Percentiles rank a stretch among this genome's conserved stretches.
phyloP scores from a whole-genome alignment of 768 basidiomycete genomes.

The Phaffia tasmanica region DNA sequence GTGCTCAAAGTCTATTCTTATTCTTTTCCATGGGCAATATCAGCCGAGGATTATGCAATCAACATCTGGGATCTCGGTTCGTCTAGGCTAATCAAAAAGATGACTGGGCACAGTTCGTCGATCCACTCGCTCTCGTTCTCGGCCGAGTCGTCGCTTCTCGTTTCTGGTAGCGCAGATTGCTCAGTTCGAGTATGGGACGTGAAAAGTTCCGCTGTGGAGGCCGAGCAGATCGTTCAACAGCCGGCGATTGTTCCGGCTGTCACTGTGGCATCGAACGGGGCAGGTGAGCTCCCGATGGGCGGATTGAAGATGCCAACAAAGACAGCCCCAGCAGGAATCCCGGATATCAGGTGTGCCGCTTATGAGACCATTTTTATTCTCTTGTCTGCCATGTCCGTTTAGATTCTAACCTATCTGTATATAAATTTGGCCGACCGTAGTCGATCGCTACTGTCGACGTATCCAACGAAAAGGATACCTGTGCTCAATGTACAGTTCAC shows the following conservation, averaged over 20 bases:
- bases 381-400: neutral
- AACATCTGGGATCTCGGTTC: constrained; percentile 94
- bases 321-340: neutral
- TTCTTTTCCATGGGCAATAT: neutral
- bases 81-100: constrained; percentile 89
- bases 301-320: neutral
- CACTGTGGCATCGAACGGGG: neutral
- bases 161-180: constrained; percentile 87
- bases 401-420: neutral
- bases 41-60: constrained; percentile 82
- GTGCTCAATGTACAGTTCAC: constrained; percentile 88
- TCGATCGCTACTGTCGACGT: constrained; percentile 73
- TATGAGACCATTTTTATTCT: neutral
- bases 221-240: constrained; percentile 28
- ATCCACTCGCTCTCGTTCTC: constrained; percentile 86
- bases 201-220: constrained; percentile 58
- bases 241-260: constrained; percentile 1
- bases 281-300: constrained; percentile 15
- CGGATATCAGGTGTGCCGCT: constrained; percentile 11
- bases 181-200: constrained; percentile 99
- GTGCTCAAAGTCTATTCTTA: neutral
- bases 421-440: constrained; percentile 40
- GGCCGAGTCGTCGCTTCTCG: constrained; percentile 76
- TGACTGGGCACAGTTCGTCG: constrained; percentile 82
- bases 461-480: constrained; percentile 91